Evolutionary conservation across 2,329 filamentous ascomycete genomes (phyloP), one percentile per base, ranked within the genome.

Genomic region (Xylaria arbuscula): DNA sequence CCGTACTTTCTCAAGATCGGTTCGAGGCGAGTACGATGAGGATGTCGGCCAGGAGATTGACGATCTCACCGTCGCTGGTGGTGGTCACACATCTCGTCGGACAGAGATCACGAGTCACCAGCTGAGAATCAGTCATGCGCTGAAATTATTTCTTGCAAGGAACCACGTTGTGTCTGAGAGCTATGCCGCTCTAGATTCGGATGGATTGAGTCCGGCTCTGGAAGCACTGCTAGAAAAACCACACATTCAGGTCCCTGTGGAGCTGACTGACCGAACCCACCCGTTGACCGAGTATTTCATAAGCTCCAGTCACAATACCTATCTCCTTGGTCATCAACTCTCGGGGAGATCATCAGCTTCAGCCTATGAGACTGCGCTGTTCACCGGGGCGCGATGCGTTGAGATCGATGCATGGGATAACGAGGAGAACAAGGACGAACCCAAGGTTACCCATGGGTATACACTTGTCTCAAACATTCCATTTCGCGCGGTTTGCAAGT

Each of bases 371-470:
- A 87, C 83, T 6, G 88, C 89, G 0, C 80, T 93, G 17, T 81
- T 80, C 36, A 87, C 88, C 0, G 90, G 90, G 1, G 89, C 89
- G 1, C 83, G 90, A 7, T 93, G 90, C 73, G 89, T 93, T 45
- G 90, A 93, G 79, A 92, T 92, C 62, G 90, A 92, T 74, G 90
- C 88, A 1, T 93, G 90, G 90, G 89, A 92, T 73, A 84, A 90
- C 56, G 82, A 85, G 45, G 85, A 88, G 9, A 78, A 90, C 72
- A 80, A 79, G 47, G 83, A 88, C 10, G 90, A 92, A 76, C 90
- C 89, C 3, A 92, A 91, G 75, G 89, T 92, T 61, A 92, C 90
- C 0, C 90, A 92, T 74, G 90, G 90, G 1, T 92, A 88, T 76
- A 92, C 90, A 0, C 81, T 92, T 1, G 89, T 91, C 3, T 91